Percentiles rank a stretch among this genome's conserved stretches.
phyloP scores from a whole-genome alignment of 2,329 filamentous ascomycete genomes.

The Stromatinia cepivora region DNA sequence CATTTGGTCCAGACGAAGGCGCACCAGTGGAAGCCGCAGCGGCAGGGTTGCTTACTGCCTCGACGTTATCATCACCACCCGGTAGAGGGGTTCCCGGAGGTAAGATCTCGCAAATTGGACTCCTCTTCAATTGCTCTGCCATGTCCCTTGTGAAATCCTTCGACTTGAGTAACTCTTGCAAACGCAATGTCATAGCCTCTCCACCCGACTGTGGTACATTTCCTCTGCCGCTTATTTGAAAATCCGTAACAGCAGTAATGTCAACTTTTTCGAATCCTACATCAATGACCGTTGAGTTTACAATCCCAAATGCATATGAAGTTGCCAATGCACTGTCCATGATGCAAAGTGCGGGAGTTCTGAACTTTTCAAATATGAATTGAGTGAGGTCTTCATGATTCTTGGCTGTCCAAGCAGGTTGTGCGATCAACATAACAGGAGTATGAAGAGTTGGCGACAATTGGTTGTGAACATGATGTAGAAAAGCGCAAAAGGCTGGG shows the following conservation, averaged over 20 bases:
- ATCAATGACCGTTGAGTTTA: constrained; percentile 83
- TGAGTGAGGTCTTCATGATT: constrained; percentile 87
- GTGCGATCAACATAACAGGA: constrained; percentile 84
- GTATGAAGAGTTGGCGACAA: constrained; percentile 93
- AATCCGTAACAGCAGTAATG: constrained; percentile 85
- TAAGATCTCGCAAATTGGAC: constrained; percentile 65
- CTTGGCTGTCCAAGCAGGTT: constrained; percentile 85
- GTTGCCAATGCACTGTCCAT: constrained; percentile 87
- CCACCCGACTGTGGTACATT: constrained; percentile 71
- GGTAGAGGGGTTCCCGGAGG: constrained; percentile 52
- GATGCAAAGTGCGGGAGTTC: constrained; percentile 86
- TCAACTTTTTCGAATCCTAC: constrained; percentile 92
- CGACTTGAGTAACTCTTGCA: constrained; percentile 64
- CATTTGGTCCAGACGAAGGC: constrained; percentile 39
- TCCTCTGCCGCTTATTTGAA: constrained; percentile 66
- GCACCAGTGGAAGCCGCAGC: constrained; percentile 40
- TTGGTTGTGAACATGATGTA: constrained; percentile 87
- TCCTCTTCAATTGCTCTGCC: constrained; percentile 70
- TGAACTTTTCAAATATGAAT: constrained; percentile 97
- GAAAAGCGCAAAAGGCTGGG: constrained; percentile 88
- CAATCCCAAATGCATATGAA: constrained; percentile 75
- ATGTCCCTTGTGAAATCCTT: constrained; percentile 64
- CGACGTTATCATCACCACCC: constrained; percentile 49
- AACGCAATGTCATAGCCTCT: constrained; percentile 76
- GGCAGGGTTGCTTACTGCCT: constrained; percentile 39